Conservation (phyloP, 2,329 filamentous ascomycete species). For the Trichoderma sp. region DNA sequence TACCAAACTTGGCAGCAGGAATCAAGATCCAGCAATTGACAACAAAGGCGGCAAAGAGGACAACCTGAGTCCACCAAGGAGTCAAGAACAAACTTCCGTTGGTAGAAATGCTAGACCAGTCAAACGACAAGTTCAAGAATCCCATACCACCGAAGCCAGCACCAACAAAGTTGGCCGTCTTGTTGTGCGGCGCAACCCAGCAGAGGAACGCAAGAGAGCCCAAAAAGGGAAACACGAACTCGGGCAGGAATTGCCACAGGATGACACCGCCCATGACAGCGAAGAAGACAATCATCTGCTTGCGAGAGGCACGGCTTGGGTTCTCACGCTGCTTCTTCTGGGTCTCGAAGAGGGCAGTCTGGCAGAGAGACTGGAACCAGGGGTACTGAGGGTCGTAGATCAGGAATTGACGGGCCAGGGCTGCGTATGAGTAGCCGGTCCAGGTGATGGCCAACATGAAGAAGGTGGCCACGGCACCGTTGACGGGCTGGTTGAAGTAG, state of each 20-base stretch:
- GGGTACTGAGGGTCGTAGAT: conserved; percentile 53
- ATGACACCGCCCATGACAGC: conserved; percentile 50
- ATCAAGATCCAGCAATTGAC: conserved; percentile 58
- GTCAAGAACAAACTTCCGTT: conserved; percentile 52
- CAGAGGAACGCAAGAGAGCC: conserved; percentile 61
- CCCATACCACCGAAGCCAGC: conserved; percentile 62
- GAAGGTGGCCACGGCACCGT: conserved; percentile 54
- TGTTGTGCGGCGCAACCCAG: conserved; percentile 60
- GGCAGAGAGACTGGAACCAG: conserved; percentile 47
- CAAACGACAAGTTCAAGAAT: conserved; percentile 56
- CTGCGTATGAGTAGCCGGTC: conserved; percentile 58
- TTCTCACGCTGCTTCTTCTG: conserved; percentile 51
- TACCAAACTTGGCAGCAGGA: conserved; percentile 58
- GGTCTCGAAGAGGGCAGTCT: conserved; percentile 59
- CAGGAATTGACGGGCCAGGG: conserved; percentile 55
- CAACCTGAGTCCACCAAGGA: conserved; percentile 59
- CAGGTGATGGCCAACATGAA: conserved; percentile 60
- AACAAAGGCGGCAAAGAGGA: conserved; percentile 54
- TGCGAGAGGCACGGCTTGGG: conserved; percentile 47
- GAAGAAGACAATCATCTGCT: conserved; percentile 59
- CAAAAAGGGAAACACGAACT: conserved; percentile 59
- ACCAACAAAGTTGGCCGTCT: conserved; percentile 59
- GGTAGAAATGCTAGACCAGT: conserved; percentile 61
- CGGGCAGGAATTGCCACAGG: conserved; percentile 61
- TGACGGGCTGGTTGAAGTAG: conserved; percentile 53